Evolutionary conservation across 331 rosid species (phyloP).

Genomic region (Prunus yedoensis): DNA sequence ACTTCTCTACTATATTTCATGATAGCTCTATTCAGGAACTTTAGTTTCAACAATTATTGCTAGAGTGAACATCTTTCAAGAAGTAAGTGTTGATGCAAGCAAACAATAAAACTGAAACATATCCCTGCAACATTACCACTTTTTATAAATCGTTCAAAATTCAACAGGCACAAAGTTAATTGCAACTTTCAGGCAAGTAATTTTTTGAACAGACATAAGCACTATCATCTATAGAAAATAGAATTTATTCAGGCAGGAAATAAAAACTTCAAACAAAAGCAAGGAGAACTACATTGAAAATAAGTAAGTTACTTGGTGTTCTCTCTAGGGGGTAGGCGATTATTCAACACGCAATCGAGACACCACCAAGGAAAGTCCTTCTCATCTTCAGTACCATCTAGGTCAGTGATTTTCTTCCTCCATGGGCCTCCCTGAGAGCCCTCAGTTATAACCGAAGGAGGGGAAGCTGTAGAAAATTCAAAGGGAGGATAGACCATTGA

Average conservation of each 20-base stretch:
- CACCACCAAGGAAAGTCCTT: conserved; percentile 97
- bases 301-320: conserved; percentile 70
- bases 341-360: conserved; percentile 80
- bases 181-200: not conserved
- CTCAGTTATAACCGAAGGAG: conserved; percentile 94
- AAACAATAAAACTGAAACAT: not conserved
- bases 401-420: conserved; percentile 86
- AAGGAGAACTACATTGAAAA: conserved; percentile 13
- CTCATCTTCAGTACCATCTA: conserved; percentile 93
- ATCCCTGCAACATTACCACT: not conserved
- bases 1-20: not conserved
- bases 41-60: not conserved
- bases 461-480: conserved; percentile 75
- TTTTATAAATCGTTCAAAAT: not conserved
- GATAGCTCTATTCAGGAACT: not conserved
- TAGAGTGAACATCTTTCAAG: conserved; percentile 3
- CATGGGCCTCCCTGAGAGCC: conserved; percentile 96
- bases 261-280: not conserved
- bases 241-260: not conserved
- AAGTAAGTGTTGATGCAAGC: not conserved
- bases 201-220: not conserved
- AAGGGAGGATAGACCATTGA: conserved; percentile 89
- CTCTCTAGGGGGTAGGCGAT: conserved; percentile 92
- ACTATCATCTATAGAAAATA: not conserved
- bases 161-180: not conserved